Percentiles rank a stretch among this genome's conserved stretches.
Conservation (phyloP, 768 basidiomycete genomes). For the Pseudohyphozyma bogoriensis region DNA sequence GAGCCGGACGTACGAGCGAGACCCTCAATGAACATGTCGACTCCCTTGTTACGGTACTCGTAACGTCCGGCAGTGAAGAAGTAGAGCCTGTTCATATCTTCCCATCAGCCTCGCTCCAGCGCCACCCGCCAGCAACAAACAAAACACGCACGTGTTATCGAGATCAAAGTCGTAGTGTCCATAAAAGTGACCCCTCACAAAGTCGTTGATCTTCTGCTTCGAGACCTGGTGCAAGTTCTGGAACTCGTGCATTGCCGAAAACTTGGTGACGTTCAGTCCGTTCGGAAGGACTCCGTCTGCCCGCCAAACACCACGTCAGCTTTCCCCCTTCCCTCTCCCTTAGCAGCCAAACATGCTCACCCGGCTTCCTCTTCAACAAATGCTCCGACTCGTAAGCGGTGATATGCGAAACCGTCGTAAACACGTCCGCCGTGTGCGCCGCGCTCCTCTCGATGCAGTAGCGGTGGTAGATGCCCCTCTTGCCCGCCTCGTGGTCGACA, state of each 20-base stretch:
- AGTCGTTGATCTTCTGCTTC: conserved; percentile 98
- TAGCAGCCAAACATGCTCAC: conserved; percentile 27
- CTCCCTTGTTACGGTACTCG: conserved; percentile 98
- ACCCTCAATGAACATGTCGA: conserved; percentile 98
- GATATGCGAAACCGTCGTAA: conserved; percentile 96
- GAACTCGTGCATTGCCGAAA: conserved; percentile 92
- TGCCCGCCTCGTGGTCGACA: conserved; percentile 97
- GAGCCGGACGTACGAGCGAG: conserved; percentile 57
- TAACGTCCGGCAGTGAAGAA: conserved; percentile 99
- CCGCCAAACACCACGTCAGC: not conserved
- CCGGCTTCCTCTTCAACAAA: conserved; percentile 83
- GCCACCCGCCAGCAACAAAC: not conserved
- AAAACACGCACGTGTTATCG: no score
- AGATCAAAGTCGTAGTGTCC: conserved; percentile 90
- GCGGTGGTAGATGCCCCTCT: conserved; percentile 94
- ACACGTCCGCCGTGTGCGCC: conserved; percentile 92
- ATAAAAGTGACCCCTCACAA: conserved; percentile 94
- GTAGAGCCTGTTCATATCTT: no score
- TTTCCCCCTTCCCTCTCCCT: not conserved
- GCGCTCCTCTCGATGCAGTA: conserved; percentile 97
- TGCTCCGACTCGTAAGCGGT: conserved; percentile 97
- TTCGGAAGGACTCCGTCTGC: conserved; percentile 91
- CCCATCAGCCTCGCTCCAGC: conserved; percentile 21
- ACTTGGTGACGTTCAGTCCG: conserved; percentile 96
- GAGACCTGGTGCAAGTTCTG: conserved; percentile 84